These are phyloP conservation scores for Fusarium sp. DNA, from an alignment of 2,329 filamentous ascomycete species.

Conservation along the genomic window DNA sequence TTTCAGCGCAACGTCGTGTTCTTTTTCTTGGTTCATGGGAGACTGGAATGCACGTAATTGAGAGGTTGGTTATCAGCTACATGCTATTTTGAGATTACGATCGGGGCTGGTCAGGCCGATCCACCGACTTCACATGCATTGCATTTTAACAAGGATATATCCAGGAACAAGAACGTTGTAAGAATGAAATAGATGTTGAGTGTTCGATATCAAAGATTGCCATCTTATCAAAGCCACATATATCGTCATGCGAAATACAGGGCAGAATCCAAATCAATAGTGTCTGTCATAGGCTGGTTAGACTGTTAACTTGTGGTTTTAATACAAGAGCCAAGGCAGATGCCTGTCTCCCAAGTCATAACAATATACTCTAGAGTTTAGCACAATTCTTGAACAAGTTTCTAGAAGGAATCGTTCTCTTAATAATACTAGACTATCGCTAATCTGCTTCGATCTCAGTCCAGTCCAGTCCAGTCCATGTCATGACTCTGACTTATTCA, in stretches of 20 bases:
- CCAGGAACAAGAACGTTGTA: not conserved
- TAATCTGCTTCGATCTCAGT: not conserved
- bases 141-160: not conserved
- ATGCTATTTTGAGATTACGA: conserved; percentile 27
- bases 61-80: conserved; percentile 21
- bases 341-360: not conserved
- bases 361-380: not conserved
- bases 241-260: not conserved
- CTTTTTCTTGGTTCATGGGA: not conserved
- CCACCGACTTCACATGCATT: conserved; percentile 13
- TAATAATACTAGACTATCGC: not conserved
- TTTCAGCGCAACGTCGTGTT: not conserved
- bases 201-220: no score
- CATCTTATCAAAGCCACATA: not conserved
- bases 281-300: not conserved
- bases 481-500: not conserved
- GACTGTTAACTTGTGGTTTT: not conserved
- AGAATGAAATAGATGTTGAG: not conserved
- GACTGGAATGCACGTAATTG: conserved; percentile 20
- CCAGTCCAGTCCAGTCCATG: not conserved
- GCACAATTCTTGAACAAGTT: not conserved
- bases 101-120: conserved; percentile 18
- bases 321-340: not conserved
- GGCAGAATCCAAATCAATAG: no score
- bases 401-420: not conserved